These are phyloP conservation scores for Talaromyces borbonicus DNA, from an alignment of 495 filamentous ascomycete genomes.

Conservation along the genomic window DNA sequence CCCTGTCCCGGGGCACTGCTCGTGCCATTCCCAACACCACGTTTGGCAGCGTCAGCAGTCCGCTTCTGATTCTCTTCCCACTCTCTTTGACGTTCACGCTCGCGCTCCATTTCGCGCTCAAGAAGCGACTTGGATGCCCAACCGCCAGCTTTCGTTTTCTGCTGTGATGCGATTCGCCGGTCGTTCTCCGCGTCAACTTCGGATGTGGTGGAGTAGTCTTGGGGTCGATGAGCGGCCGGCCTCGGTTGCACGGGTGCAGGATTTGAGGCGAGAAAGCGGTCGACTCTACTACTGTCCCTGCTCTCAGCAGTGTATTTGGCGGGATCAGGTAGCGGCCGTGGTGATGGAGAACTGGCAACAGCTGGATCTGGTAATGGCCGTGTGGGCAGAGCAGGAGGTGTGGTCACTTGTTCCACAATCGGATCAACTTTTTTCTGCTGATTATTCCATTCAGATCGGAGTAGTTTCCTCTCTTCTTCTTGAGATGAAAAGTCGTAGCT, in stretches of 20 bases:
- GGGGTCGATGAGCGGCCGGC: constrained; percentile 31
- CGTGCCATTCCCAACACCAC: constrained; percentile 29
- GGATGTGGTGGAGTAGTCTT: constrained; percentile 49
- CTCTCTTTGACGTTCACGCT: constrained; percentile 83
- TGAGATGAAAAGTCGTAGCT: constrained; percentile 60
- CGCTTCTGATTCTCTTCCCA: constrained; percentile 90
- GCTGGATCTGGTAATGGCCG: constrained; percentile 31
- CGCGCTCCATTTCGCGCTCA: constrained; percentile 92
- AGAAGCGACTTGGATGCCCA: constrained; percentile 76
- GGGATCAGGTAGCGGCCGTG: constrained; percentile 45
- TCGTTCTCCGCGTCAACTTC: constrained; percentile 63
- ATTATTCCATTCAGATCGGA: constrained; percentile 58
- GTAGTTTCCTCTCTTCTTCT: constrained; percentile 63
- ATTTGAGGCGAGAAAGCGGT: constrained; percentile 44
- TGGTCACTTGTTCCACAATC: constrained; percentile 21
- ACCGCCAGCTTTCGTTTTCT: constrained; percentile 61
- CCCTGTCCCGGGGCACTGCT: constrained; percentile 48
- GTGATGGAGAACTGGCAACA: constrained; percentile 17
- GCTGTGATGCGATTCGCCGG: constrained; percentile 50
- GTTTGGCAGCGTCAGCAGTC: constrained; percentile 44
- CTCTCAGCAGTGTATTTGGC: constrained; percentile 25
- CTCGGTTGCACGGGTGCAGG: constrained; percentile 30
- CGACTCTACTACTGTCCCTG: constrained; percentile 27
- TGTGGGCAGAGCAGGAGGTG: constrained; percentile 25
- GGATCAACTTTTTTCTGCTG: constrained; percentile 24